Evolutionary conservation across 129 eudicot species (phyloP).

Genomic region (Rutidosis leptorrhynchoides): DNA sequence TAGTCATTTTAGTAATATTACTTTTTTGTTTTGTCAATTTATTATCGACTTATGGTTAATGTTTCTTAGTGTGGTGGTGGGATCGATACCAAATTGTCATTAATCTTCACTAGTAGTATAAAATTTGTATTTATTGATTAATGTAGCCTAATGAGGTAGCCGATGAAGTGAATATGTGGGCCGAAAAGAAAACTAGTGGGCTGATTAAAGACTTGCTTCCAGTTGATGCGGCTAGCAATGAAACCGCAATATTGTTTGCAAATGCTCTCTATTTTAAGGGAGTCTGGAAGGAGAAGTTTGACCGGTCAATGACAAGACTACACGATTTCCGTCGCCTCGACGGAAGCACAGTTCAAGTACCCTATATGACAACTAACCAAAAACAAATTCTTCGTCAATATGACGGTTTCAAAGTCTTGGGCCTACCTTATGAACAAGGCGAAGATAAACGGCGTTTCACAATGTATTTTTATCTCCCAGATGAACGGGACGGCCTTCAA

Average conservation of each 20-base stretch:
- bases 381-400: not conserved
- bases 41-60: too few relatives aligned
- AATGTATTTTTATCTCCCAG: constrained; percentile 8
- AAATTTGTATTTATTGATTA: not conserved
- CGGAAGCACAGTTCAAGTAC: constrained; percentile 13
- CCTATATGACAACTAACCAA: not conserved
- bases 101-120: too few relatives aligned
- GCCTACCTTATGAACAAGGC: constrained; percentile 1
- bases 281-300: constrained; percentile 14
- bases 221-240: not conserved
- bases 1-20: too few relatives aligned
- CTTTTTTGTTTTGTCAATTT: too few relatives aligned
- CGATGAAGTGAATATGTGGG: not conserved
- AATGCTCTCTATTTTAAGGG: constrained; percentile 22
- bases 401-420: constrained; percentile 12
- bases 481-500: not conserved
- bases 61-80: too few relatives aligned
- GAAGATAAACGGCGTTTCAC: constrained; percentile 3
- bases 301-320: not conserved
- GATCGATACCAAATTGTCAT: too few relatives aligned
- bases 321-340: constrained; percentile 7
- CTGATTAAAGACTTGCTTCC: constrained; percentile 4
- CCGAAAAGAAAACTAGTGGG: not conserved
- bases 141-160: not conserved
- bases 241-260: not conserved